These are phyloP conservation scores for Pachysandra terminalis DNA, from an alignment of 164 flowering plant species.

Conservation along the genomic window DNA sequence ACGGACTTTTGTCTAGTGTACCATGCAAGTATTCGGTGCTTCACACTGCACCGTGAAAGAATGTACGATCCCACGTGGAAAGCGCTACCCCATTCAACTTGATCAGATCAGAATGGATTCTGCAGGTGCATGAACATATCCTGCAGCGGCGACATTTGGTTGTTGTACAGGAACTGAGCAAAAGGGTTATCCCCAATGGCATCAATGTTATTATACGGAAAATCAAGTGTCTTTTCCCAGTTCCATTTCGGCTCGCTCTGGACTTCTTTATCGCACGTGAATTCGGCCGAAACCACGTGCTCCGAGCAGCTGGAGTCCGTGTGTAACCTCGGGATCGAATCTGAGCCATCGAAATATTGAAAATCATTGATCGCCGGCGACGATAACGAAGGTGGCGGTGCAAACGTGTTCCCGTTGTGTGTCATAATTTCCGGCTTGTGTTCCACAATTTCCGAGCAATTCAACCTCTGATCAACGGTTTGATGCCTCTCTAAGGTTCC, in stretches of 20 bases:
- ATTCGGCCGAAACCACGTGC: conserved; percentile 51
- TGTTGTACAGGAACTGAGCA: conserved; percentile 20
- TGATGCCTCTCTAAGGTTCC: conserved; percentile 44
- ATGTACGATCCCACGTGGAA: too few relatives aligned
- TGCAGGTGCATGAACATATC: conserved; percentile 48
- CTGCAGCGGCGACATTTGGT: conserved; percentile 34
- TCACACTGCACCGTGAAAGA: not conserved
- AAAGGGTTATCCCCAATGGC: conserved; percentile 24
- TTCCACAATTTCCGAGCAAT: conserved; percentile 28
- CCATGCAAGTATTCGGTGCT: not conserved
- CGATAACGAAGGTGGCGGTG: conserved; percentile 3
- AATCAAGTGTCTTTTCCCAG: conserved; percentile 26
- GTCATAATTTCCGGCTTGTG: conserved; percentile 30
- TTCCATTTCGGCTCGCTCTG: conserved; percentile 63
- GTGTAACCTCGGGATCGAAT: conserved; percentile 48
- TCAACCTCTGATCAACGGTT: conserved; percentile 13
- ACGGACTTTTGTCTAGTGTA: not conserved
- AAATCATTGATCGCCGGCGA: conserved; percentile 13
- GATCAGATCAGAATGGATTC: not conserved
- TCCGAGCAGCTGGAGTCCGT: conserved; percentile 73
- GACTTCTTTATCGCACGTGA: conserved; percentile 59
- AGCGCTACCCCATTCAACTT: not conserved
- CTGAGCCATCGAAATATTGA: conserved; percentile 39
- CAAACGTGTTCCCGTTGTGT: not conserved
- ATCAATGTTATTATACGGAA: conserved; percentile 32